phyloP scores from a whole-genome alignment of 192 early-diverging fungal species.

The Entomortierella parvispora region DNA sequence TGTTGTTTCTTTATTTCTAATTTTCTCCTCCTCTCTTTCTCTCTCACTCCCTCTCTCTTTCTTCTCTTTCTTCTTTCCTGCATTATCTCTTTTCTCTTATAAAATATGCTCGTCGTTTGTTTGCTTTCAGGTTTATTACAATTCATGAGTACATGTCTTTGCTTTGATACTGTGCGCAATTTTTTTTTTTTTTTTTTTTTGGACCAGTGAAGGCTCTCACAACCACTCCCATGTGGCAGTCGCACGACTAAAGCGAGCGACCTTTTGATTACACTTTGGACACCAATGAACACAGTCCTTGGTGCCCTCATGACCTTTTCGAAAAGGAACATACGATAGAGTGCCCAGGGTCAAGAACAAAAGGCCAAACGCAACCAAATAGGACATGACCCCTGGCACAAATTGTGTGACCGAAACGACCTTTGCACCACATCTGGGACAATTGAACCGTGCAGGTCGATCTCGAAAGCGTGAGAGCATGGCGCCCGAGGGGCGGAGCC shows the following conservation, averaged over 20 bases:
- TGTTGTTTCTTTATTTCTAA: conserved; percentile 2
- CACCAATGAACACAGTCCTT: conserved; percentile 52
- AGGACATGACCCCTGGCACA: conserved; percentile 39
- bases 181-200: conserved; percentile 5
- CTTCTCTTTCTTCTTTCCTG: background rate
- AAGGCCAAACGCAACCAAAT: conserved; percentile 39
- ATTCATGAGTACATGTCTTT: background rate
- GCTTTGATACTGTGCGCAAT: background rate
- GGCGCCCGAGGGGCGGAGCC: conserved; percentile 44
- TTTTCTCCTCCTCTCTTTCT: conserved; percentile 5
- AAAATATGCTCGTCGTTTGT: background rate
- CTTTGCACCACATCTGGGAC: conserved; percentile 42
- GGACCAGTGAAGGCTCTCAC: background rate
- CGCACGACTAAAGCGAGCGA: conserved; percentile 33
- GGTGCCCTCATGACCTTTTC: conserved; percentile 33
- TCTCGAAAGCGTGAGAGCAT: conserved; percentile 42
- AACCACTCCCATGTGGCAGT: conserved; percentile 46
- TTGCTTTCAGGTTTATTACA: background rate
- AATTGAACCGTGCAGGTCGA: conserved; percentile 39
- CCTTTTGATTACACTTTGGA: conserved; percentile 17
- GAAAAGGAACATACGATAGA: conserved; percentile 27
- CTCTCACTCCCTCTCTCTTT: background rate
- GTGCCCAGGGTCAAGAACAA: conserved; percentile 42
- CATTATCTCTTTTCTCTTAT: conserved; percentile 1
- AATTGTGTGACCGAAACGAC: conserved; percentile 37